Percentiles rank a stretch among this genome's conserved stretches.
Evolutionary conservation across 768 basidiomycete genomes (phyloP).

Genomic region (Chlorophyllum brunneum): DNA sequence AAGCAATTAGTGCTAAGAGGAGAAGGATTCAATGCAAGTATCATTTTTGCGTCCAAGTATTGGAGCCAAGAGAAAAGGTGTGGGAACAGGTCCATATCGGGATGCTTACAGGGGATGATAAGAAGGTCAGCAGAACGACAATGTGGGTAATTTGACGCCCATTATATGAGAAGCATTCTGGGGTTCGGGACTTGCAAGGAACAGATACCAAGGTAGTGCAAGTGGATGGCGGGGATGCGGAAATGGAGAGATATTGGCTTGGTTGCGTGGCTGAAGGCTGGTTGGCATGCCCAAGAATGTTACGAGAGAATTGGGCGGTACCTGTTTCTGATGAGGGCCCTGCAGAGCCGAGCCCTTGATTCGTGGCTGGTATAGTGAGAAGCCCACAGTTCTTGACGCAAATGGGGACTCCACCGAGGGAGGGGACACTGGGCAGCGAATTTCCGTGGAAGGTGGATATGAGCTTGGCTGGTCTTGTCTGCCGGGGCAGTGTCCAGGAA

Average conservation of each 20-base stretch:
- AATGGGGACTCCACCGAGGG: slow-evolving; percentile 9
- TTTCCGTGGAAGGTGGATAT: slow-evolving; percentile 6
- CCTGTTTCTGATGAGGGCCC: slow-evolving; percentile 8
- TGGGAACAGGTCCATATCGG: slow-evolving; percentile 4
- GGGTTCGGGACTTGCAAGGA: not conserved
- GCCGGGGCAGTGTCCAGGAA: not conserved
- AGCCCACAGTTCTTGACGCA: slow-evolving; percentile 9
- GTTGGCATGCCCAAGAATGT: not conserved
- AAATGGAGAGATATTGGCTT: not conserved
- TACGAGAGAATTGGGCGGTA: slow-evolving; percentile 1
- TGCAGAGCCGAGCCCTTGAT: slow-evolving; percentile 9
- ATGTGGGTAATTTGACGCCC: not conserved
- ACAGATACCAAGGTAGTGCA: not conserved
- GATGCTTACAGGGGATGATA: not conserved
- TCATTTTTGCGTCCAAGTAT: not conserved
- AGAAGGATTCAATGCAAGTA: not conserved
- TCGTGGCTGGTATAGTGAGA: not conserved
- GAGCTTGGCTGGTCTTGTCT: slow-evolving; percentile 5
- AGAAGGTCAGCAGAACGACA: slow-evolving; percentile 4
- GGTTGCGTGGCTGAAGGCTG: not conserved
- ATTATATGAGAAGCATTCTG: not conserved
- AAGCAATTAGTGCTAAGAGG: not conserved
- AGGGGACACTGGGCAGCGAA: not conserved
- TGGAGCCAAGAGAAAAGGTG: slow-evolving; percentile 9
- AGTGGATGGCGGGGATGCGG: not conserved